A percentile compares a stretch with the other conserved stretches of the same genome.
These are phyloP conservation scores for Saccharomyces uvarum DNA, from an alignment of 1,139 yeast species.

Conservation along the genomic window DNA sequence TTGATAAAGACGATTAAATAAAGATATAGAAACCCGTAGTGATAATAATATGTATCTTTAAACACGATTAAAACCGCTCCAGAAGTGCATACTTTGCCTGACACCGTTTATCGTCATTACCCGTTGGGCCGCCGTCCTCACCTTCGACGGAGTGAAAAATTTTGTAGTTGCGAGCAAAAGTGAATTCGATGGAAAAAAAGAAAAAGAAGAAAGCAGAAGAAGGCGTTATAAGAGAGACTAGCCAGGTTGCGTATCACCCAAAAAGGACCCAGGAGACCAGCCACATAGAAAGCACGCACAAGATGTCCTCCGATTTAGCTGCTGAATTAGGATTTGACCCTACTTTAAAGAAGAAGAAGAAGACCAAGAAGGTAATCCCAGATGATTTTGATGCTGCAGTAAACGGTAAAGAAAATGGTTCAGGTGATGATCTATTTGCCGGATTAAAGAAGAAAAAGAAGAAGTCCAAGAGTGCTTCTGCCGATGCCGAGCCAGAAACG, in stretches of 20 bases:
- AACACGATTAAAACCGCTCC: not conserved
- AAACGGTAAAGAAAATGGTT: slow-evolving; percentile 18
- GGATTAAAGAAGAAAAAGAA: slow-evolving; percentile 47
- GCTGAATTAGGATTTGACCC: slow-evolving; percentile 71
- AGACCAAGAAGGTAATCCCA: slow-evolving; percentile 39
- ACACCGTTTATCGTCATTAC: slow-evolving; percentile 6
- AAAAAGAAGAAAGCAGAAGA: slow-evolving; percentile 16
- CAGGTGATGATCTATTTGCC: slow-evolving; percentile 39
- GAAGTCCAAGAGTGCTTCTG: slow-evolving; percentile 33
- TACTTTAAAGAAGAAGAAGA: slow-evolving; percentile 79
- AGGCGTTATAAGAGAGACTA: slow-evolving; percentile 10
- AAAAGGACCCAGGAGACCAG: not conserved
- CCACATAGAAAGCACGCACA: not conserved
- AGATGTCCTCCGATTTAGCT: slow-evolving; percentile 32
- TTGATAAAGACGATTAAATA: not conserved
- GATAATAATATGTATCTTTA: not conserved
- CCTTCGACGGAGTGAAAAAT: slow-evolving; percentile 75
- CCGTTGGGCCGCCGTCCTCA: slow-evolving; percentile 60
- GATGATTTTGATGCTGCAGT: slow-evolving; percentile 29
- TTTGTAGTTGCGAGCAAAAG: slow-evolving; percentile 11
- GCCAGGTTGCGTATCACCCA: not conserved
- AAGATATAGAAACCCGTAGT: not conserved
- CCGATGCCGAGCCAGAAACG: slow-evolving; percentile 33
- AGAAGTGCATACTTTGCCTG: not conserved
- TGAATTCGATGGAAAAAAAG: slow-evolving; percentile 26